Base-by-base conservation (phyloP, 2,329 filamentous ascomycete genomes). In the Colletotrichum navitas region DNA sequence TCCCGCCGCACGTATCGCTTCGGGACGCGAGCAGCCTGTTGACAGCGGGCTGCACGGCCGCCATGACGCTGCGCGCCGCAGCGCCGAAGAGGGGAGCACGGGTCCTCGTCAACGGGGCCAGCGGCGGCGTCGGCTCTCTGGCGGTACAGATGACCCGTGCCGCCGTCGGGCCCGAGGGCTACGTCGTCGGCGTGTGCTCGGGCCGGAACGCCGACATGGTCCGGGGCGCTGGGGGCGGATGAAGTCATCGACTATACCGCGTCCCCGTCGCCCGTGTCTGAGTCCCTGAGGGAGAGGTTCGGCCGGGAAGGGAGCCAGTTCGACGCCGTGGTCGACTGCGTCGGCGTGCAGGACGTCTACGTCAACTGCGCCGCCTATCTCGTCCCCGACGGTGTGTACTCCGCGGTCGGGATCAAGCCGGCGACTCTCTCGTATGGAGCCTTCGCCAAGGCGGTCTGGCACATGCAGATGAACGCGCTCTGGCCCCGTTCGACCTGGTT, bases 61-160 rank as follows among this genome's bases (percentile, higher is more conserved):
- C 81, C 63, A 79, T 81, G 51, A 75, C 85, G 32, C 76, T 85
- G 0, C 76, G 76, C 12, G 77, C 82, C 26, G 83, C 84, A 3
- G 80, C 77, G 1, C 78, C 81, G 70, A 78, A 80, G 74, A 74
- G 74, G 34, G 82, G 85, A 0, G 78, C 82, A 47, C 77, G 80
- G 2, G 83, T 87, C 45, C 74, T 88, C 58, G 78, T 88, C 5
- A 86, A 87, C 73, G 86, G 85, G 4, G 86, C 84, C 26, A 86
- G 85, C 74, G 86, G 86, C 0, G 86, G 85, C 16, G 83, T 88
- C 7, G 86, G 86, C 16, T 80, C 81, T 26, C 74, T 87, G 61
- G 78, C 82, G 1, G 77, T 86, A 58, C 86, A 88, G 77, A 81
- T 86, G 78, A 78, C 76, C 55, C 78, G 78, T 18, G 77, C 74